Evolutionary conservation across 345 rosid genomes (phyloP).

Genomic region (Lepidium sativum): DNA sequence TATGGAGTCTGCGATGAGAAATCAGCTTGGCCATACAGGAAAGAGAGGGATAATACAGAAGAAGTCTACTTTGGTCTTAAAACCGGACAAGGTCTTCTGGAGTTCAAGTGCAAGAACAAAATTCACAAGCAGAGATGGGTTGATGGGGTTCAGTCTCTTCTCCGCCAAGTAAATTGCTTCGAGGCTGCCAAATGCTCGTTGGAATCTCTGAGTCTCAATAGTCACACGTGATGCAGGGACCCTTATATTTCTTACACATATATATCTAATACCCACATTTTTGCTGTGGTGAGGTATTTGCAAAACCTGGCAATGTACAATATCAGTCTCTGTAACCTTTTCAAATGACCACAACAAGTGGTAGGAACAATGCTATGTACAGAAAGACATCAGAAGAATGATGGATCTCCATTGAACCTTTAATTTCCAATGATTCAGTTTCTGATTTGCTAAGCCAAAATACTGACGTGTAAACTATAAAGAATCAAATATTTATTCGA

Average conservation of each 20-base stretch:
- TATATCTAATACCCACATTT: slow-evolving; percentile 12
- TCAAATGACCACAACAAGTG: slow-evolving; percentile 2
- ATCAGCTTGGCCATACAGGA: slow-evolving; percentile 78
- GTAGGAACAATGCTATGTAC: slow-evolving; percentile 16
- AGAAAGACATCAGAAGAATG: slow-evolving; percentile 10
- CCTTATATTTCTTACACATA: slow-evolving; percentile 7
- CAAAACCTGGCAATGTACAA: slow-evolving; percentile 22
- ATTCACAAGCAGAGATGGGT: slow-evolving; percentile 88
- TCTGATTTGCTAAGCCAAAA: background rate
- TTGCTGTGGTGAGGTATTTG: slow-evolving; percentile 21
- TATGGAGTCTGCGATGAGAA: slow-evolving; percentile 78
- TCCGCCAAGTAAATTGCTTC: slow-evolving; percentile 44
- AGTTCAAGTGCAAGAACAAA: slow-evolving; percentile 83
- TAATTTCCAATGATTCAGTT: slow-evolving; percentile 3
- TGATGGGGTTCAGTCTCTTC: slow-evolving; percentile 62
- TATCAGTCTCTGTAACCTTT: slow-evolving; percentile 19
- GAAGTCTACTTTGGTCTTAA: slow-evolving; percentile 81
- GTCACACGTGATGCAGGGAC: slow-evolving; percentile 26
- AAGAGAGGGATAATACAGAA: slow-evolving; percentile 66
- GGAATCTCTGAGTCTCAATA: slow-evolving; percentile 41
- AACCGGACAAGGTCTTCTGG: slow-evolving; percentile 88
- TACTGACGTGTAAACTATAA: slow-evolving; percentile 4
- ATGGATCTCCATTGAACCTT: background rate
- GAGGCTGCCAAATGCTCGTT: slow-evolving; percentile 46
- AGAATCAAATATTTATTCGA: background rate